phyloP scores from a whole-genome alignment of 768 basidiomycete genomes.

The Podaxis rugospora region DNA sequence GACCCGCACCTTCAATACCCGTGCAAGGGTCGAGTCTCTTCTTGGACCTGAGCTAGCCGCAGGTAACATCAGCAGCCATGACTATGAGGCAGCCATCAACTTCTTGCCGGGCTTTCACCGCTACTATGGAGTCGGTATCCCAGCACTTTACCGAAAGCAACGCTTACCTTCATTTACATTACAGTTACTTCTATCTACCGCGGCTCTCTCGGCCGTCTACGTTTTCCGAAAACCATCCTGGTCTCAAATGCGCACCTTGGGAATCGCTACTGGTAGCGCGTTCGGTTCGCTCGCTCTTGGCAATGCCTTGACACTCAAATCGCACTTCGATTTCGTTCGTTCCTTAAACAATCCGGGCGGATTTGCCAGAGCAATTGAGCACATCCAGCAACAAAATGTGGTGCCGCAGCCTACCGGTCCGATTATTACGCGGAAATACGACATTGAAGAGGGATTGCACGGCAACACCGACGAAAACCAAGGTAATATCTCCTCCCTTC shows the following conservation, averaged over 20 bases:
- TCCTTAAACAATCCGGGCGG: conserved; percentile 35
- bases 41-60: conserved; percentile 48
- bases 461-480: conserved; percentile 11
- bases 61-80: conserved; percentile 45
- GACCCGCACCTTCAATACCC: conserved; percentile 40
- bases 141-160: background rate
- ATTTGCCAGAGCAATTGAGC: conserved; percentile 36
- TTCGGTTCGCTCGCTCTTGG: conserved; percentile 29
- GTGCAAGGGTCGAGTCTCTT: conserved; percentile 36
- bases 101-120: conserved; percentile 50
- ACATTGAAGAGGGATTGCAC: conserved; percentile 11
- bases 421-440: conserved; percentile 23
- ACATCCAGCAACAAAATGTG: conserved; percentile 42
- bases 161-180: background rate
- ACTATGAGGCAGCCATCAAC: conserved; percentile 49
- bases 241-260: conserved; percentile 1
- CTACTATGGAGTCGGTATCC: conserved; percentile 31
- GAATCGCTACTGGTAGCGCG: conserved; percentile 13
- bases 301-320: conserved; percentile 21
- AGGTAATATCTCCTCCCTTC: conserved; percentile 1
- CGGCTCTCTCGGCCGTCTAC: conserved; percentile 8
- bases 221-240: conserved; percentile 4
- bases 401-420: conserved; percentile 20
- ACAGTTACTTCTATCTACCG: background rate
- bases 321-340: conserved; percentile 32